Conservation (phyloP, 805 yeast species). For the Candida wancherniae region DNA sequence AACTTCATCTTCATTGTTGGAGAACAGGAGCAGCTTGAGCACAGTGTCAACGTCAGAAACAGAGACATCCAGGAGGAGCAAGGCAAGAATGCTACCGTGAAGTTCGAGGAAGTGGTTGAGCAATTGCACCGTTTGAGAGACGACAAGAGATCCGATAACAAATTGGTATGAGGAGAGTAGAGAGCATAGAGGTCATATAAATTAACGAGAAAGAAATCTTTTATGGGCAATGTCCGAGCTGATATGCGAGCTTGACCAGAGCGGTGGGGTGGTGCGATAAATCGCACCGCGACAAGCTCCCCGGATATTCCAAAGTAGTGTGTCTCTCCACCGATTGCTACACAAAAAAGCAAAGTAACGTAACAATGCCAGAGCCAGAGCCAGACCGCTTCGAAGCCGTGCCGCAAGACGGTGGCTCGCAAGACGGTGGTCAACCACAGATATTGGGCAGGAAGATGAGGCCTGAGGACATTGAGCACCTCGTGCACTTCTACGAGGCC, state of each 20-base stretch:
- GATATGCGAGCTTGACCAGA: too few species aligned
- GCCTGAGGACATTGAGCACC: conserved; percentile 34
- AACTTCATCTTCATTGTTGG: conserved; percentile 97
- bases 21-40: conserved; percentile 78
- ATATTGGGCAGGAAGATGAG: conserved; percentile 20
- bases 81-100: conserved; percentile 82
- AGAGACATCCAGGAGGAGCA: conserved; percentile 92
- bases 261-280: too few species aligned
- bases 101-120: conserved; percentile 64
- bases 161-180: conserved; percentile 12
- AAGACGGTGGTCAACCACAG: conserved; percentile 5
- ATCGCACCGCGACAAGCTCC: too few species aligned
- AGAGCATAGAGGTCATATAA: conserved; percentile 1
- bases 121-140: conserved; percentile 66
- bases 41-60: conserved; percentile 90
- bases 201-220: not conserved
- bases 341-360: too few species aligned
- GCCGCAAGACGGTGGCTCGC: too few species aligned
- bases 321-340: too few species aligned
- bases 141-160: conserved; percentile 71
- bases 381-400: too few species aligned
- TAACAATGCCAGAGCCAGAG: too few species aligned
- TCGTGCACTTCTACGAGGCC: conserved; percentile 43
- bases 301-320: too few species aligned
- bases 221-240: not conserved